Percentiles rank a stretch among this genome's conserved stretches.
Conservation (phyloP, 805 yeast genomes). For the Candida verbasci region DNA sequence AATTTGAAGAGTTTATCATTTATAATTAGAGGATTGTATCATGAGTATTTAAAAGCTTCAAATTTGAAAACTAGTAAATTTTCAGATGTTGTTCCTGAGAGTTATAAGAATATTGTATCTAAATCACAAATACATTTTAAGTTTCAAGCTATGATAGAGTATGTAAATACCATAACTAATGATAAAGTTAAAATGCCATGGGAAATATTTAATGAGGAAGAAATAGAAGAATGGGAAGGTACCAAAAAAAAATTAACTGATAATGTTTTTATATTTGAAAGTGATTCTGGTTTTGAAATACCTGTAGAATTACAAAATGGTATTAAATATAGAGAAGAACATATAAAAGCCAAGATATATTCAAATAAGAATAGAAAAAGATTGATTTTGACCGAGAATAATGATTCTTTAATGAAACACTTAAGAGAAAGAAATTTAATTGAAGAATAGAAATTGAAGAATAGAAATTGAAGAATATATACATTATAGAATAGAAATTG, state of each 20-base stretch:
- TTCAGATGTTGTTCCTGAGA: conserved; percentile 11
- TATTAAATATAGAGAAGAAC: conserved; percentile 1
- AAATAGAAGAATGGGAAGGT: conserved; percentile 9
- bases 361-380: conserved; percentile 9
- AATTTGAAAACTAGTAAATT: conserved; percentile 11
- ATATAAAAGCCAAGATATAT: conserved; percentile 1
- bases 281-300: background rate
- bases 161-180: conserved; percentile 4
- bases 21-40: conserved; percentile 12
- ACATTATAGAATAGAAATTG: no score
- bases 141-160: conserved; percentile 14
- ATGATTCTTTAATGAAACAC: conserved; percentile 10
- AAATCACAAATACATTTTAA: conserved; percentile 7
- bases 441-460: no score
- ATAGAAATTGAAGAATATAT: no score
- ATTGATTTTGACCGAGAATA: conserved; percentile 10
- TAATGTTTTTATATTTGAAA: background rate
- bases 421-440: conserved; percentile 15
- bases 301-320: background rate
- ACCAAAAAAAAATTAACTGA: conserved; percentile 7
- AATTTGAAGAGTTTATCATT: conserved; percentile 2
- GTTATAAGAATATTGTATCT: conserved; percentile 14
- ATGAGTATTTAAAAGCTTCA: conserved; percentile 12
- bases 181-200: conserved; percentile 3
- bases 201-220: conserved; percentile 6